phyloP scores from a whole-genome alignment of 805 yeast species.

The Kuraishia capsulata region DNA sequence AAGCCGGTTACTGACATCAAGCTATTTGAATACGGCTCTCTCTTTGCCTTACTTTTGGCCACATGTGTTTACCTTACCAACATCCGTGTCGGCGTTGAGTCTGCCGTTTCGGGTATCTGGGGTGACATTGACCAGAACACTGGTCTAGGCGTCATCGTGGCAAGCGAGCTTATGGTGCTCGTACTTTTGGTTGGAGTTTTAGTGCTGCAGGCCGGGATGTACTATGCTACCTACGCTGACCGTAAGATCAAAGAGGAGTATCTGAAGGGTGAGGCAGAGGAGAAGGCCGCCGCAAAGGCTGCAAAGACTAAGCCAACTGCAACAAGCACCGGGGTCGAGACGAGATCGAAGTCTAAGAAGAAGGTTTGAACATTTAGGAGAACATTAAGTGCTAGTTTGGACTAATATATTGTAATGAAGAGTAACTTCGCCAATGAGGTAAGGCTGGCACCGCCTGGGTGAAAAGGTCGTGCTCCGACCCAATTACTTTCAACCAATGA shows the following conservation, averaged over 20 bases:
- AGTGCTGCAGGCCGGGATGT: constrained; percentile 78
- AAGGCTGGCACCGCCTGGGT: too few relatives aligned
- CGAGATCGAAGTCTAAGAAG: constrained; percentile 13
- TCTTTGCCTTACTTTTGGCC: constrained; percentile 64
- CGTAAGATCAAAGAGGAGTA: constrained; percentile 14
- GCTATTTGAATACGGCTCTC: constrained; percentile 83
- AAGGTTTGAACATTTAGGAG: constrained; percentile 6
- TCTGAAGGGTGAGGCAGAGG: constrained; percentile 12
- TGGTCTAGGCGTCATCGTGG: constrained; percentile 88
- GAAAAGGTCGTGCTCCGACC: too few relatives aligned
- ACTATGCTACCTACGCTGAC: constrained; percentile 50
- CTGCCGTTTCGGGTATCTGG: constrained; percentile 71
- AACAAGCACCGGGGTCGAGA: constrained; percentile 11
- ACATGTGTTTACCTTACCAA: constrained; percentile 80
- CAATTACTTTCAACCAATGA: too few relatives aligned
- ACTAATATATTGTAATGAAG: too few relatives aligned
- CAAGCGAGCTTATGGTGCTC: constrained; percentile 71
- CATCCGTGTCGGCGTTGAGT: constrained; percentile 67
- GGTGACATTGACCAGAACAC: constrained; percentile 85
- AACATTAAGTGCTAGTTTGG: too few relatives aligned
- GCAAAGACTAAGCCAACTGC: constrained; percentile 4
- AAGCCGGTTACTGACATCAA: constrained; percentile 81
- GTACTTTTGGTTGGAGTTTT: constrained; percentile 70
- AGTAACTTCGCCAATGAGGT: too few relatives aligned
- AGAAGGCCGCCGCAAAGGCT: constrained; percentile 1